Evolutionary conservation across 169 alveolate genomes (phyloP).

Genomic region (Eimeria necatrix): DNA sequence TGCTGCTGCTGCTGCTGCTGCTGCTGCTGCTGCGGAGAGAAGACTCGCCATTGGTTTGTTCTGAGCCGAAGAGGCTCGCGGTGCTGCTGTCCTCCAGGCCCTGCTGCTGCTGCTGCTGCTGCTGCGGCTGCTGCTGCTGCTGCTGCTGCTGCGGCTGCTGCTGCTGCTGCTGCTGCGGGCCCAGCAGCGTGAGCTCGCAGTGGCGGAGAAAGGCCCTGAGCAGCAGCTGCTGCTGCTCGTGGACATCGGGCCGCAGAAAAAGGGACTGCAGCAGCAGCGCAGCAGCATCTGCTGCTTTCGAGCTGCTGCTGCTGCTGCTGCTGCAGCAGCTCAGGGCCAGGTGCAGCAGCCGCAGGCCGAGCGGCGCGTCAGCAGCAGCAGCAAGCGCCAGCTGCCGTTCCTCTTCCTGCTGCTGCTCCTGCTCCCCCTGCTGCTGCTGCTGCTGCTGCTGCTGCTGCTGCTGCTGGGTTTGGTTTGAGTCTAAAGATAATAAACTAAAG

Average conservation of each 20-base stretch:
- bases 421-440: neutral
- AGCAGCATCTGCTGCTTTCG: conserved; percentile 48
- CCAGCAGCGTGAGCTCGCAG: conserved; percentile 35
- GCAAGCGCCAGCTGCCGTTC: conserved; percentile 9
- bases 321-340: neutral
- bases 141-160: neutral
- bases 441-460: conserved; percentile 13
- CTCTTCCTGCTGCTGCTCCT: conserved; percentile 14
- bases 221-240: conserved; percentile 43
- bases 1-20: too few species aligned
- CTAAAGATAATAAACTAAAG: conserved; percentile 45
- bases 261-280: conserved; percentile 75
- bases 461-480: neutral
- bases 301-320: neutral
- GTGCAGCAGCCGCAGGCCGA: conserved; percentile 40
- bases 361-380: neutral
- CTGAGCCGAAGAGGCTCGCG: neutral
- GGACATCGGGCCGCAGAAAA: neutral
- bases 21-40: neutral
- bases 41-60: neutral
- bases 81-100: neutral
- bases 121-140: conserved; percentile 57
- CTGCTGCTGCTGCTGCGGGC: conserved; percentile 24
- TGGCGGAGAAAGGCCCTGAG: conserved; percentile 4
- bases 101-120: conserved; percentile 58